phyloP scores from a whole-genome alignment of 2,329 filamentous ascomycete genomes.

The Mycosphaerella arachidis region DNA sequence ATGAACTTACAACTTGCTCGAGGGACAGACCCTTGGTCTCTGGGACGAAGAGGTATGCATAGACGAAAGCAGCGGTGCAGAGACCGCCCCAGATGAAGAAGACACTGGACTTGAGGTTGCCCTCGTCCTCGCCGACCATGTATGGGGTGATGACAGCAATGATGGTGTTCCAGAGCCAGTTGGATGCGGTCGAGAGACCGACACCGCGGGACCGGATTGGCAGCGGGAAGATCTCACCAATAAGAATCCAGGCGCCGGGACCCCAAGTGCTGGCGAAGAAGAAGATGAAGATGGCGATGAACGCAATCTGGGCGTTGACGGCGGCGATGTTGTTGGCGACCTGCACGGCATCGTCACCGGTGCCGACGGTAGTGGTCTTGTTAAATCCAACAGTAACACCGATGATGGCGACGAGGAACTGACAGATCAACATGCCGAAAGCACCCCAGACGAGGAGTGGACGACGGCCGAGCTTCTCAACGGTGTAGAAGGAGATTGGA shows the following conservation, averaged over 20 bases:
- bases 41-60: slow-evolving; percentile 53
- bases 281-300: slow-evolving; percentile 90
- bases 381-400: slow-evolving; percentile 41
- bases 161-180: slow-evolving; percentile 62
- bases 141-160: slow-evolving; percentile 55
- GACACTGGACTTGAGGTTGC: slow-evolving; percentile 44
- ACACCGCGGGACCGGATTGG: slow-evolving; percentile 86
- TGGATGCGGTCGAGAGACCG: slow-evolving; percentile 78
- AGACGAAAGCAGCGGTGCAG: slow-evolving; percentile 50
- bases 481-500: slow-evolving; percentile 79
- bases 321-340: slow-evolving; percentile 43
- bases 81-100: slow-evolving; percentile 47
- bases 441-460: slow-evolving; percentile 74
- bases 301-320: slow-evolving; percentile 67
- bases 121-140: slow-evolving; percentile 58
- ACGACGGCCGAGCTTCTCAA: slow-evolving; percentile 78
- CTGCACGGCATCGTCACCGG: slow-evolving; percentile 37
- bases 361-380: slow-evolving; percentile 25
- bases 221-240: slow-evolving; percentile 86
- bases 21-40: slow-evolving; percentile 85
- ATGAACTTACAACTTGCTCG: slow-evolving; percentile 58
- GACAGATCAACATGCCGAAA: slow-evolving; percentile 75
- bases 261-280: slow-evolving; percentile 90
- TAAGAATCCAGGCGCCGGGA: slow-evolving; percentile 65
- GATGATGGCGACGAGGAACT: slow-evolving; percentile 78